Evolutionary conservation across 169 alveolate genomes (phyloP).

Genomic region (Eimeria maxima): DNA sequence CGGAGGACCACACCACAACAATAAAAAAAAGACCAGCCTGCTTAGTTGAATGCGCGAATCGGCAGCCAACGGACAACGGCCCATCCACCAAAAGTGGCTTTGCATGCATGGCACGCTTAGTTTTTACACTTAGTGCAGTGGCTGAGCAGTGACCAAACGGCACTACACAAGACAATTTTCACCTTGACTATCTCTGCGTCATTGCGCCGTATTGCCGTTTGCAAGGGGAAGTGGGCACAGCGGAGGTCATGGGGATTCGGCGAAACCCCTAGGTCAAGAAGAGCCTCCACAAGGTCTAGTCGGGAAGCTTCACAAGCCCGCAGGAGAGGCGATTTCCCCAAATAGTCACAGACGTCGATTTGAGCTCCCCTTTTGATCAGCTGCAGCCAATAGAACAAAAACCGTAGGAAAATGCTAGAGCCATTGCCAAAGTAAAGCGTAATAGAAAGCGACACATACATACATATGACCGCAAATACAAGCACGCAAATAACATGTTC

Average conservation of each 20-base stretch:
- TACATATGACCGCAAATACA: not conserved
- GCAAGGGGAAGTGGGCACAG: conserved; percentile 83
- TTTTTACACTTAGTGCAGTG: not conserved
- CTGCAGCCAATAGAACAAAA: conserved; percentile 4
- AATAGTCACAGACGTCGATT: conserved; percentile 91
- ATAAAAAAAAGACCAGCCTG: not conserved
- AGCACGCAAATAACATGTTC: not conserved
- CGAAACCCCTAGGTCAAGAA: conserved; percentile 87
- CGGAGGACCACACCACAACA: conserved; percentile 27
- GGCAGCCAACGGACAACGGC: not conserved
- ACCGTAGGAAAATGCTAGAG: not conserved
- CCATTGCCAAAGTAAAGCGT: not conserved
- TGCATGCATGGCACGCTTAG: not conserved
- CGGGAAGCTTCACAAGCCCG: conserved; percentile 92
- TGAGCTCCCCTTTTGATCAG: conserved; percentile 92
- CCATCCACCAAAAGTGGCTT: not conserved
- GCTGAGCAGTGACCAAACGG: not conserved
- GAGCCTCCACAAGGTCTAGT: conserved; percentile 88
- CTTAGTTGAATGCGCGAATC: not conserved
- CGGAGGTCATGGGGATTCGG: conserved; percentile 85
- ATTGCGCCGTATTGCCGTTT: conserved; percentile 79
- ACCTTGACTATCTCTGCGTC: conserved; percentile 82
- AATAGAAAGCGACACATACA: not conserved
- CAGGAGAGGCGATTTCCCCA: conserved; percentile 92
- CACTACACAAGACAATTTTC: not conserved